A percentile compares a stretch with the other conserved stretches of the same genome.
These are phyloP conservation scores for Ogataea pilisensis DNA, from an alignment of 805 yeast genomes.

Conservation along the genomic window DNA sequence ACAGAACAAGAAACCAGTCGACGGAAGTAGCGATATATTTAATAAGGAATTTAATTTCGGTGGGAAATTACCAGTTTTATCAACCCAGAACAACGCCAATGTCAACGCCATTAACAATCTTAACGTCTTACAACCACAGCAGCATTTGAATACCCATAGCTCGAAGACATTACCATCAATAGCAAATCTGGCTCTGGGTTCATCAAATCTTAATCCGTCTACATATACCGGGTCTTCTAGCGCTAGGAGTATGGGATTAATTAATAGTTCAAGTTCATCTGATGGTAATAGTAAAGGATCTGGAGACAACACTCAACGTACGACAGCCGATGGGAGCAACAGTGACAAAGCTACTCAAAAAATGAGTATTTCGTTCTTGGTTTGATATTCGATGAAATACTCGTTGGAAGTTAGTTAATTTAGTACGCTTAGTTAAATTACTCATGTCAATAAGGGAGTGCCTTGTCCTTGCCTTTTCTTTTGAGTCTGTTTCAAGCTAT, in stretches of 20 bases:
- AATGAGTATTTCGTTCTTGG: constrained; percentile 25
- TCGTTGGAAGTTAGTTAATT: too few species aligned
- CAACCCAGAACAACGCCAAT: too few species aligned
- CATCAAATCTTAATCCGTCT: not conserved
- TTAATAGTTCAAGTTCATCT: not conserved
- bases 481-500: too few species aligned
- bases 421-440: too few species aligned
- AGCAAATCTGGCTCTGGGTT: not conserved
- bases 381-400: too few species aligned
- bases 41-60: constrained; percentile 27
- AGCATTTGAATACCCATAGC: not conserved
- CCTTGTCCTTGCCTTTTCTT: too few species aligned
- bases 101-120: too few species aligned
- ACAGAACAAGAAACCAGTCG: constrained; percentile 2
- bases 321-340: constrained; percentile 3
- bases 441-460: too few species aligned
- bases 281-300: not conserved
- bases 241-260: not conserved
- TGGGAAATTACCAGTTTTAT: too few species aligned
- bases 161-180: not conserved
- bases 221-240: not conserved
- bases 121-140: constrained; percentile 3
- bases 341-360: constrained; percentile 16
- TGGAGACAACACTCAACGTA: not conserved
- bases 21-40: constrained; percentile 19